Evolutionary conservation across 1,139 yeast species (phyloP).

Genomic region (Candida neerlandica): DNA sequence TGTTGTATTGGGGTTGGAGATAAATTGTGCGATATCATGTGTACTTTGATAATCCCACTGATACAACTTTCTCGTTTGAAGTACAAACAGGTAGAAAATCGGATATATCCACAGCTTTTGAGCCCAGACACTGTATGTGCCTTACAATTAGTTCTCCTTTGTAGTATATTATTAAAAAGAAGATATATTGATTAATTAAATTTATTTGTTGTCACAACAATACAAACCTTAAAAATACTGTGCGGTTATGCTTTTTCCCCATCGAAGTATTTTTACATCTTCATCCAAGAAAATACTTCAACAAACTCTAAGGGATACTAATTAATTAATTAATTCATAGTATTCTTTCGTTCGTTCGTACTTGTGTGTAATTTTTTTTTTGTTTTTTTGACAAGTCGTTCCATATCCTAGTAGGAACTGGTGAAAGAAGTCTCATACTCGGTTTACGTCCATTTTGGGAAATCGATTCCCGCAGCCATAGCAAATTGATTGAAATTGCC

Average conservation of each 20-base stretch:
- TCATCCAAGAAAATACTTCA: not conserved
- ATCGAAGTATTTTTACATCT: not conserved
- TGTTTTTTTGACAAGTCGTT: not conserved
- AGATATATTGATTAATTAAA: not conserved
- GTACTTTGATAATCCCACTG: not conserved
- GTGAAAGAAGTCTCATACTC: not conserved
- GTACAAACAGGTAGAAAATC: not conserved
- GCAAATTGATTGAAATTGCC: not conserved
- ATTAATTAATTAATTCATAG: too few species aligned
- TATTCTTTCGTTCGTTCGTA: too few species aligned
- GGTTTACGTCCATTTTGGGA: not conserved
- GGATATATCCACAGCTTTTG: not conserved
- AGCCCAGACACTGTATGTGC: not conserved
- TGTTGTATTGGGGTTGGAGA: slow-evolving; percentile 14
- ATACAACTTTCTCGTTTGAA: not conserved
- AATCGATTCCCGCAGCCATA: not conserved
- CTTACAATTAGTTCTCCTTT: not conserved
- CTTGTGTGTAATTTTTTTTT: too few species aligned
- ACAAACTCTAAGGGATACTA: too few species aligned
- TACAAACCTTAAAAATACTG: not conserved
- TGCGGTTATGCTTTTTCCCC: not conserved
- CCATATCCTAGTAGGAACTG: not conserved
- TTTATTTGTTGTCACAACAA: not conserved
- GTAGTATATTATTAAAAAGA: not conserved
- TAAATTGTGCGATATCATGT: slow-evolving; percentile 4